Evolutionary conservation across 495 filamentous ascomycete species (phyloP), one percentile per base, ranked within the genome.

Genomic region (Aspergillus sclerotioniger): DNA sequence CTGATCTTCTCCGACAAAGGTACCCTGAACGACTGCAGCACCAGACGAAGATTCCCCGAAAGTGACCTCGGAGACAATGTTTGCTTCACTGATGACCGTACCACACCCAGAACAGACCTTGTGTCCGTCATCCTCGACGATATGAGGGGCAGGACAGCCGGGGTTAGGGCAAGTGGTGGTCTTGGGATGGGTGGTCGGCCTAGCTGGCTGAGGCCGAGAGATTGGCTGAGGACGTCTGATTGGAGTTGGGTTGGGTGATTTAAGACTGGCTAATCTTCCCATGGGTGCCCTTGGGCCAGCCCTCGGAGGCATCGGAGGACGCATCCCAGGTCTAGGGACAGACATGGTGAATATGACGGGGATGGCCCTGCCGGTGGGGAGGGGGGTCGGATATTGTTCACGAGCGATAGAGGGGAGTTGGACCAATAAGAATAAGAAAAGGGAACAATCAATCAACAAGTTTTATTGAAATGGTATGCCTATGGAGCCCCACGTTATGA

Each of bases 11-110:
- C 86, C 89, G 51, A 98, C 83, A 75, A 85, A 92, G 50, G 84
- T 89, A 62, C 94, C 94, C 67, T 96, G 91, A 9, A 96, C 89
- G n/a, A 92, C 82, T 31, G 93, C 91, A 51, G 90, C 92, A 62
- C 94, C 94, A 21, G 82, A 82, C 0, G 87, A 80, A 39, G 81
- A 86, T 72, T 97, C 91, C 50, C 91, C 91, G 64, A 97, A 98
- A 6, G 84, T 85, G 51, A 98, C 82, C 66, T 98, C 94, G 19
- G 90, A 82, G 53, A 97, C 91, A 54, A 98, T 96, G 61, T 95
- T 90, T 58, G 84, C 83, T 62, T 92, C 86, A 58, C 87, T 84
- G 60, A 92, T 81, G 55, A 93, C 84, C 25, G 83, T 84, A 79
- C 92, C 92, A 76, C 94, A 98, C 37, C 80, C 86, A 31, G 82